A percentile compares a stretch with the other conserved stretches of the same genome.
Evolutionary conservation across 257 asterid species (phyloP).

Genomic region (Solanum sejunctum): DNA sequence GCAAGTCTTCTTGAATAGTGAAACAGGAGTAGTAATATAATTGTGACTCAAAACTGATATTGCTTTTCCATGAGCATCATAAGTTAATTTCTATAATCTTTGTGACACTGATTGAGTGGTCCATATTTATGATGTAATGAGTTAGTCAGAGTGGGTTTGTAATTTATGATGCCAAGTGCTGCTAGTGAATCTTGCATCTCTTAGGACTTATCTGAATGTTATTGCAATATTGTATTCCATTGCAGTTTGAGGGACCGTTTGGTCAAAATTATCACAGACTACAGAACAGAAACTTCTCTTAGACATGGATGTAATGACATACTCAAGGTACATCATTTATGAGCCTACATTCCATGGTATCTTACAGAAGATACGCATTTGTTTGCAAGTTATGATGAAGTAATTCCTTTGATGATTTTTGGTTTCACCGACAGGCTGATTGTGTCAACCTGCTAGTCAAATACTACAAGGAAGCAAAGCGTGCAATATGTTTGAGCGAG

Average conservation of each 20-base stretch:
- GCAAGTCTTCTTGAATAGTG: neutral
- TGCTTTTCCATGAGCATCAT: neutral
- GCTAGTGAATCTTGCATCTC: neutral
- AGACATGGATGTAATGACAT: conserved; percentile 92
- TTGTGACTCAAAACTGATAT: neutral
- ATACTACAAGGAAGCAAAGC: conserved; percentile 87
- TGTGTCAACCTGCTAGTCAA: conserved; percentile 78
- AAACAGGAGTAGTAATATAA: neutral
- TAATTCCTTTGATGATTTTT: neutral
- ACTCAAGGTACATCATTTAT: conserved; percentile 50
- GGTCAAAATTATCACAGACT: conserved; percentile 90
- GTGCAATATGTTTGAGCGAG: conserved; percentile 62
- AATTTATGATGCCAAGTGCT: neutral
- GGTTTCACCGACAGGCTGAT: conserved; percentile 52
- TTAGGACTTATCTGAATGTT: neutral
- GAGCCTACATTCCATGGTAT: neutral
- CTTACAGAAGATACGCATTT: neutral
- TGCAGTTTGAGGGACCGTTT: conserved; percentile 90
- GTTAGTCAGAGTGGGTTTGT: neutral
- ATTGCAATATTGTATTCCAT: conserved; percentile 6
- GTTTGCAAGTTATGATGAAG: neutral
- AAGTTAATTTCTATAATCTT: neutral
- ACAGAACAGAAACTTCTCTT: conserved; percentile 92
- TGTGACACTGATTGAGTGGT: neutral
- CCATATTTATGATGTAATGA: neutral